Conservation (phyloP, 805 yeast genomes). For the Yarrowia sp. region DNA sequence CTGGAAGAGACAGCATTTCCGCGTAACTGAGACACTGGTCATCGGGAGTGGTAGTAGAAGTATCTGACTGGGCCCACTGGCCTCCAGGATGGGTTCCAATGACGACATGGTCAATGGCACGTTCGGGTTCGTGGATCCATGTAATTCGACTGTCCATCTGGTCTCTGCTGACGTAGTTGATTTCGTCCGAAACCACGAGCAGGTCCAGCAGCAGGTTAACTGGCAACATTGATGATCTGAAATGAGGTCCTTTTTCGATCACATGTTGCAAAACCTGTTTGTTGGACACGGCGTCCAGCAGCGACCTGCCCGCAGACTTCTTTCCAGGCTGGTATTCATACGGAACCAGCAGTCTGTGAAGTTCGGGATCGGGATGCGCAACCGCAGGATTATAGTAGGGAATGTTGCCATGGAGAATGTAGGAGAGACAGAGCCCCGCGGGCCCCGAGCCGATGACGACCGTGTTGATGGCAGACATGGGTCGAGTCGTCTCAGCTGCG, state of each 20-base stretch:
- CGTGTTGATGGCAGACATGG: slow-evolving; percentile 19
- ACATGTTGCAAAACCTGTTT: slow-evolving; percentile 30
- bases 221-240: slow-evolving; percentile 30
- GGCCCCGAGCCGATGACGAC: slow-evolving; percentile 36
- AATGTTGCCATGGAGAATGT: slow-evolving; percentile 35
- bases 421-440: slow-evolving; percentile 36
- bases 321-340: no score
- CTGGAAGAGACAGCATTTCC: slow-evolving; percentile 39
- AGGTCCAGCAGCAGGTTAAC: slow-evolving; percentile 34
- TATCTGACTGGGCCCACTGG: slow-evolving; percentile 35
- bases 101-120: slow-evolving; percentile 31
- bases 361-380: slow-evolving; percentile 36
- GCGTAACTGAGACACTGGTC: slow-evolving; percentile 34
- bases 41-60: slow-evolving; percentile 28
- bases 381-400: slow-evolving; percentile 36
- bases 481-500: not conserved
- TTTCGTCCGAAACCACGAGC: slow-evolving; percentile 34
- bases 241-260: slow-evolving; percentile 27
- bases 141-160: slow-evolving; percentile 32
- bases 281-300: slow-evolving; percentile 31
- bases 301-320: not conserved
- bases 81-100: slow-evolving; percentile 37
- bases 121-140: slow-evolving; percentile 31
- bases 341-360: slow-evolving; percentile 30
- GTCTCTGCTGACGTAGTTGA: slow-evolving; percentile 28